phyloP scores from a whole-genome alignment of 768 basidiomycete species.

The Favolaschia claudopus region DNA sequence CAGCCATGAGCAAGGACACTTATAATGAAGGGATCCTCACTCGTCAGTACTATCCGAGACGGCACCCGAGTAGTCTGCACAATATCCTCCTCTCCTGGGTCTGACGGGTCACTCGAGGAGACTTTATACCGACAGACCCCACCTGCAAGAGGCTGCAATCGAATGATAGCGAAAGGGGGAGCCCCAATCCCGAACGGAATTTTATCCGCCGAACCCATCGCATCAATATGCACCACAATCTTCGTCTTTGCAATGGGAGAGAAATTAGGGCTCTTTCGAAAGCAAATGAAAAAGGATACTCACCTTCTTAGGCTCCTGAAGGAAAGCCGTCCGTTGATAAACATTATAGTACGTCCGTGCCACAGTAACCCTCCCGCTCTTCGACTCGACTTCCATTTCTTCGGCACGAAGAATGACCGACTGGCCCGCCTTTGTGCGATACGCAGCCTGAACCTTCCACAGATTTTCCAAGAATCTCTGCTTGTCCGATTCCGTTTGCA shows the following conservation, averaged over 20 bases:
- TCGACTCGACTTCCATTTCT: constrained; percentile 79
- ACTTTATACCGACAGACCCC: constrained; percentile 83
- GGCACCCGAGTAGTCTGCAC: constrained; percentile 80
- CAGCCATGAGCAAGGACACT: constrained; percentile 1
- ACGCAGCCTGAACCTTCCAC: constrained; percentile 87
- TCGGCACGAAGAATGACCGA: constrained; percentile 76
- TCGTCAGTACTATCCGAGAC: constrained; percentile 79
- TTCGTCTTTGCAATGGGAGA: constrained; percentile 68
- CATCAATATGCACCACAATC: constrained; percentile 87
- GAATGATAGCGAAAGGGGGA: constrained; percentile 81
- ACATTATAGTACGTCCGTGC: constrained; percentile 91
- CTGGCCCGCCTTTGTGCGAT: constrained; percentile 75
- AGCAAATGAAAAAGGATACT: constrained; percentile 16
- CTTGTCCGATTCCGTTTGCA: constrained; percentile 71
- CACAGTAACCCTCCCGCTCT: constrained; percentile 63
- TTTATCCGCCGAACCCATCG: constrained; percentile 74
- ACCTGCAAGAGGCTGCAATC: constrained; percentile 85
- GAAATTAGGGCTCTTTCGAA: constrained; percentile 4
- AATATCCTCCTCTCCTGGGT: constrained; percentile 83
- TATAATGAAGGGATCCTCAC: constrained; percentile 51
- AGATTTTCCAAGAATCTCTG: constrained; percentile 86
- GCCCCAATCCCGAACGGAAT: constrained; percentile 76
- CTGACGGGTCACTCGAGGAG: constrained; percentile 74
- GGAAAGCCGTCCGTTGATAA: constrained; percentile 81
- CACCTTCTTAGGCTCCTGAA: constrained; percentile 84